A percentile compares a stretch with the other conserved stretches of the same genome.
Conservation (phyloP, 352 stramenopile species). For the Globisporangium radiosum region DNA sequence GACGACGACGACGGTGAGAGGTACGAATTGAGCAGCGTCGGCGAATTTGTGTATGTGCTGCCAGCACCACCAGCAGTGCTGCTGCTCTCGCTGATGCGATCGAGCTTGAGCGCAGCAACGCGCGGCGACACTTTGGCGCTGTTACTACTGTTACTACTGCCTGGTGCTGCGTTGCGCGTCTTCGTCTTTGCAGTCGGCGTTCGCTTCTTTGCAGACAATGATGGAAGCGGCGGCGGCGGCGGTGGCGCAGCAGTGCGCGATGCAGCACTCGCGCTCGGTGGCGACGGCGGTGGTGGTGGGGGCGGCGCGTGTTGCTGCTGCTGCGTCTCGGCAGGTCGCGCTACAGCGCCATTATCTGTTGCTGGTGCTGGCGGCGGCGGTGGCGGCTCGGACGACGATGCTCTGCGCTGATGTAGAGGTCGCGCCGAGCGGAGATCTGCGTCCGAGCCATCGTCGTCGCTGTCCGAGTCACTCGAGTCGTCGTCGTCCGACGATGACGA, state of each 20-base stretch:
- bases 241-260: conserved; percentile 1
- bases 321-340: neutral
- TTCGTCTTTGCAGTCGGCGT: conserved; percentile 18
- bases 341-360: neutral
- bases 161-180: neutral
- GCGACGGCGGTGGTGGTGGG: conserved; percentile 14
- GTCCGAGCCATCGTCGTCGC: conserved; percentile 10
- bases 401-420: conserved; percentile 4
- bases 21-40: conserved; percentile 49
- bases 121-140: conserved; percentile 12
- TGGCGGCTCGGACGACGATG: neutral
- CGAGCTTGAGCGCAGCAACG: conserved; percentile 10
- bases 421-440: conserved; percentile 1
- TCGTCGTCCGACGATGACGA: conserved; percentile 34
- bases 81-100: conserved; percentile 4
- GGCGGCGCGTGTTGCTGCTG: conserved; percentile 13
- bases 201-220: conserved; percentile 9
- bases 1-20: conserved; percentile 65
- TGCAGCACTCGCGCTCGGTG: neutral
- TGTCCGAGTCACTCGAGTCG: conserved; percentile 17
- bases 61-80: neutral
- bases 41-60: conserved; percentile 24
- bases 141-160: neutral
- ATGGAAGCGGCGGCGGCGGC: conserved; percentile 13
- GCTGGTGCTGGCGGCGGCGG: conserved; percentile 1